A percentile compares a stretch with the other conserved stretches of the same genome.
Conservation (phyloP, 2,329 filamentous ascomycete genomes). For the Diaporthe sp. region DNA sequence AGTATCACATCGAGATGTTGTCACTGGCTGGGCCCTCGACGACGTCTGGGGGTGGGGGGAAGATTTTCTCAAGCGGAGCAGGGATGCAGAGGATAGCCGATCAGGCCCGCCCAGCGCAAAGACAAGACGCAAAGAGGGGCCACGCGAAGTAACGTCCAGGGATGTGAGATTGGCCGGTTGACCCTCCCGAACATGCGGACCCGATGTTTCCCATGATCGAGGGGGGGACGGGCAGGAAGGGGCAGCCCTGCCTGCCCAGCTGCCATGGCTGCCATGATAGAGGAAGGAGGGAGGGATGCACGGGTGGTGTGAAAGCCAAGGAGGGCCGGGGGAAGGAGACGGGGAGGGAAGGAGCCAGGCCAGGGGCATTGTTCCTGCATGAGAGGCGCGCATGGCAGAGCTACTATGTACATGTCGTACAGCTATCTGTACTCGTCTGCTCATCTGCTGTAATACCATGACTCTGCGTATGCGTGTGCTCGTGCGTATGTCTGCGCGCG, state of each 20-base stretch:
- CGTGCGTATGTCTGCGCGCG: neutral
- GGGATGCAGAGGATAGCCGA: neutral
- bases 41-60: conserved; percentile 3
- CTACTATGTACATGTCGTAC: no score
- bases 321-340: neutral
- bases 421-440: neutral
- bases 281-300: neutral
- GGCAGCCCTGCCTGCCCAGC: conserved; percentile 4
- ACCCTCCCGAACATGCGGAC: conserved; percentile 13
- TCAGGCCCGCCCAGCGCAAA: neutral
- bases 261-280: no score
- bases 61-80: neutral
- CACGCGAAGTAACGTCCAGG: conserved; percentile 1
- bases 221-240: neutral
- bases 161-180: conserved; percentile 11
- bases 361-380: conserved; percentile 30
- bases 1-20: neutral
- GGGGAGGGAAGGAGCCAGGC: conserved; percentile 4
- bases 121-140: neutral
- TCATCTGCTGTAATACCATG: neutral
- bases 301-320: neutral
- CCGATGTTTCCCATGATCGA: conserved; percentile 23
- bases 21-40: neutral
- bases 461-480: neutral
- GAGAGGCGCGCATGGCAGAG: conserved; percentile 8